A percentile compares a stretch with the other conserved stretches of the same genome.
These are phyloP conservation scores for Flaveria robusta DNA, from an alignment of 129 eudicot species.

Conservation along the genomic window DNA sequence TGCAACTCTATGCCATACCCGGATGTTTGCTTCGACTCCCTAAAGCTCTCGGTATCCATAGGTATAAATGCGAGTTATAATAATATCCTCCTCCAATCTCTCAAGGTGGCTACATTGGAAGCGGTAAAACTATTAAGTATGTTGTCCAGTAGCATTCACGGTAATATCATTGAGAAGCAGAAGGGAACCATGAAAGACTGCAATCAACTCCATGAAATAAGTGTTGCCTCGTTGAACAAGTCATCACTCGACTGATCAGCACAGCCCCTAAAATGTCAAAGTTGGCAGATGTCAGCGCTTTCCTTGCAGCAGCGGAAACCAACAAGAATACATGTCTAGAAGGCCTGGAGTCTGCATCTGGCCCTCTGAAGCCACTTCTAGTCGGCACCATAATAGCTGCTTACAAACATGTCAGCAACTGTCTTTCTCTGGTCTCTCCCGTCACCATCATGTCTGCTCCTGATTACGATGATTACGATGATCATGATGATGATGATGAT, in stretches of 20 bases:
- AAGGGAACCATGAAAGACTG: constrained; percentile 81
- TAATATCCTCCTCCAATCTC: constrained; percentile 54
- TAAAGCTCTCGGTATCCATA: constrained; percentile 61
- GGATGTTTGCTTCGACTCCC: constrained; percentile 55
- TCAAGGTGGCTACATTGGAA: constrained; percentile 61
- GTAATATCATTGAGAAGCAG: constrained; percentile 59
- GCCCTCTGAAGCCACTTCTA: constrained; percentile 58
- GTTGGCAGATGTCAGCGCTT: constrained; percentile 53
- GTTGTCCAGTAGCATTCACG: constrained; percentile 27
- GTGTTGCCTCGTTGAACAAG: constrained; percentile 48
- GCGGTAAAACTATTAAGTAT: constrained; percentile 52
- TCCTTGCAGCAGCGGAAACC: constrained; percentile 82
- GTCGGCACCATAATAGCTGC: constrained; percentile 44
- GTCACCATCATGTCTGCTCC: too few relatives aligned
- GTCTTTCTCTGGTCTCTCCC: constrained; percentile 54
- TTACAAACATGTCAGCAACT: constrained; percentile 63
- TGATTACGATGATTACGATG: background rate
- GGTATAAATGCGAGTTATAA: constrained; percentile 44
- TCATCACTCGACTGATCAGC: constrained; percentile 27
- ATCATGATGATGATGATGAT: constrained; percentile 16
- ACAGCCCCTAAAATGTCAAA: constrained; percentile 24
- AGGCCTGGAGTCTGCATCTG: constrained; percentile 70
- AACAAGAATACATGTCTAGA: constrained; percentile 85
- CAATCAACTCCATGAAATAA: constrained; percentile 71
- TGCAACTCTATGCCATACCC: constrained; percentile 86